A percentile compares a stretch with the other conserved stretches of the same genome.
These are phyloP conservation scores for Polychaeton citri DNA, from an alignment of 2,329 filamentous ascomycete species.

Conservation along the genomic window DNA sequence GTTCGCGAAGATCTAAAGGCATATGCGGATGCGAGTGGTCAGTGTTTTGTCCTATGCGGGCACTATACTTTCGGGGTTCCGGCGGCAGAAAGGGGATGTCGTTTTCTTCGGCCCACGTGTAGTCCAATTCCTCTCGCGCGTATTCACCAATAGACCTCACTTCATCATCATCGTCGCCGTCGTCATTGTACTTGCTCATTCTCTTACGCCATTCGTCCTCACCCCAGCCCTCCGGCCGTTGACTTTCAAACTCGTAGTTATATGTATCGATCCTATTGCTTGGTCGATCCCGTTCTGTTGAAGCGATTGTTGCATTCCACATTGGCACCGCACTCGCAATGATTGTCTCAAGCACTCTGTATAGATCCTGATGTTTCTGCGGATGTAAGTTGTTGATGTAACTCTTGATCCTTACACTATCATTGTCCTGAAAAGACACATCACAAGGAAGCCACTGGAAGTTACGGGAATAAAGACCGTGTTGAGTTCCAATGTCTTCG, in stretches of 20 bases:
- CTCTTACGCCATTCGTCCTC: not conserved
- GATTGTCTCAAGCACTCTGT: conserved; percentile 13
- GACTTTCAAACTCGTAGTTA: not conserved
- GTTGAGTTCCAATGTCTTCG: not conserved
- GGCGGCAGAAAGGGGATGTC: not conserved
- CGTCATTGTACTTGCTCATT: not conserved
- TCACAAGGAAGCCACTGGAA: conserved; percentile 20
- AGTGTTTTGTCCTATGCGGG: not conserved
- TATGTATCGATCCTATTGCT: not conserved
- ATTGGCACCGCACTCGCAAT: conserved; percentile 14
- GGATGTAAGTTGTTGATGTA: conserved; percentile 22
- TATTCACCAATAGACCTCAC: not conserved
- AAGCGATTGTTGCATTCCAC: conserved; percentile 13
- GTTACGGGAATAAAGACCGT: conserved; percentile 8
- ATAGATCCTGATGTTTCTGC: conserved; percentile 8
- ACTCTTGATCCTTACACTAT: conserved; percentile 11
- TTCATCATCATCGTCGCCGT: not conserved
- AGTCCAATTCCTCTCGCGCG: not conserved
- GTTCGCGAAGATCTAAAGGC: conserved; percentile 8
- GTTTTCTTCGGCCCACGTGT: not conserved
- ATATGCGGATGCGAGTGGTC: not conserved
- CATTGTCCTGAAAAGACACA: conserved; percentile 7
- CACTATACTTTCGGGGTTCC: not conserved
- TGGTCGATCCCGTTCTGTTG: not conserved
- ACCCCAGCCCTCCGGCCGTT: not conserved